Percentiles rank a stretch among this genome's conserved stretches.
Conservation (phyloP, 495 filamentous ascomycete species). For the Clohesyomyces aquaticus region DNA sequence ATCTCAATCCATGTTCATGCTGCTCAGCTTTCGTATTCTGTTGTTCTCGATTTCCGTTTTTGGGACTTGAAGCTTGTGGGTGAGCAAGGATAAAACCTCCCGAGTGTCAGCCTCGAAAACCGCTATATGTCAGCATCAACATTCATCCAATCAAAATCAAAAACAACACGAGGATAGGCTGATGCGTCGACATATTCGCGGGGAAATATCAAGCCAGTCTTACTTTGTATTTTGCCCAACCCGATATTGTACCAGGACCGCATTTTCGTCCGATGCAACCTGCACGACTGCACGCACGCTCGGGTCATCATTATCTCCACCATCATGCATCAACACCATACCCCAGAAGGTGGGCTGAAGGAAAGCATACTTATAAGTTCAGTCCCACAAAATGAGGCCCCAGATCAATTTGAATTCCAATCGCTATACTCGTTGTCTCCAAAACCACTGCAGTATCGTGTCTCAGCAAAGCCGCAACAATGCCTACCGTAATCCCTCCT, state of each 20-base stretch:
- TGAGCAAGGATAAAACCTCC: neutral
- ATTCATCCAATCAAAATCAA: neutral
- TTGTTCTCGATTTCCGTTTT: no score
- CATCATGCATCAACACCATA: neutral
- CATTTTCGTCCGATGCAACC: neutral
- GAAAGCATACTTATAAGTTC: no score
- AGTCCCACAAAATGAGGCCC: neutral
- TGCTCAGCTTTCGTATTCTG: no score
- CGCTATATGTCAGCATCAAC: no score
- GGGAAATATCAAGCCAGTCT: constrained; percentile 10
- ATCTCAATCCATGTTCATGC: neutral
- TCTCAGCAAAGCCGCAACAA: no score
- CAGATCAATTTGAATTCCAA: neutral
- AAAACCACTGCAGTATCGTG: no score
- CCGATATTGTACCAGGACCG: neutral
- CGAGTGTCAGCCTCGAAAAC: neutral
- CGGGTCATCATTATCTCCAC: neutral
- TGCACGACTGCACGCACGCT: neutral
- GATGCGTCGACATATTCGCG: neutral
- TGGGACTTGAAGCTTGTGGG: neutral
- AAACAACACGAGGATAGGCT: neutral
- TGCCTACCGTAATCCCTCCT: constrained; percentile 26
- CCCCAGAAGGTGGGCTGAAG: constrained; percentile 13
- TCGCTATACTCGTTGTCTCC: neutral
- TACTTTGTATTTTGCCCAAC: neutral